Base-by-base conservation (phyloP, 345 rosid genomes). In the Noccaea bulbosa region DNA sequence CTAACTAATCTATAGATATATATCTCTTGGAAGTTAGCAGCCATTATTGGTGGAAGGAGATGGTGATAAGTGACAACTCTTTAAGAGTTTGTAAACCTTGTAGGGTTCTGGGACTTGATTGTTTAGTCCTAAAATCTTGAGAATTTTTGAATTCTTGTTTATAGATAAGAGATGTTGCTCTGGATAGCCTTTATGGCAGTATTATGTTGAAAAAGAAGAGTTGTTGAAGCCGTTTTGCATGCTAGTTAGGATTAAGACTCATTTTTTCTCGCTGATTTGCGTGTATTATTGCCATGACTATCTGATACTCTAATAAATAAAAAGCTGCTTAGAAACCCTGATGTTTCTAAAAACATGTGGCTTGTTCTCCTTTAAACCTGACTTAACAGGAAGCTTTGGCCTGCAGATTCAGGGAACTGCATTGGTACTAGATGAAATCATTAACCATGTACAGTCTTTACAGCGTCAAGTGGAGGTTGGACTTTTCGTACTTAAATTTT, bases 401-500 rank as follows among this genome's bases (percentile, higher is more conserved):
- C 39, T 69, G 81, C 87, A 95, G 99, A 95, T 92, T 51, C 87
- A 96, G 54, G 97, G 98, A 45, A 92, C 98, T 69, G 96, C 99
- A 22, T 77, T 86, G 79, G 94, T 95, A 45, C 77, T 95, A 66
- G 99, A 92, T 81, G 98, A 95, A 80, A 95, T 95, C 70, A 95
- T 95, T 77, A 92, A 83, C 75, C 99, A 95, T 59, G 98, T 95
- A 35, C 97, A 92, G 64, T 82, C 82, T 27, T 80, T 95, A 72
- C 99, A 95, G 73, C 88, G 77, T 70, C 96, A 95, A 82, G 99
- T 95, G 70, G 99, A 95, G 98, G 99, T 90, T 52, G 78, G 85
- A 70, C 55, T 74, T 67, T 56, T 61, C 44, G 2, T 48, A 40
- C 11, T 59, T 48, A 16, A 24, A 27, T 1, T 61, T 61, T 32